Base-by-base conservation (phyloP, 106 monocot species). In the Triglochin maritima region DNA sequence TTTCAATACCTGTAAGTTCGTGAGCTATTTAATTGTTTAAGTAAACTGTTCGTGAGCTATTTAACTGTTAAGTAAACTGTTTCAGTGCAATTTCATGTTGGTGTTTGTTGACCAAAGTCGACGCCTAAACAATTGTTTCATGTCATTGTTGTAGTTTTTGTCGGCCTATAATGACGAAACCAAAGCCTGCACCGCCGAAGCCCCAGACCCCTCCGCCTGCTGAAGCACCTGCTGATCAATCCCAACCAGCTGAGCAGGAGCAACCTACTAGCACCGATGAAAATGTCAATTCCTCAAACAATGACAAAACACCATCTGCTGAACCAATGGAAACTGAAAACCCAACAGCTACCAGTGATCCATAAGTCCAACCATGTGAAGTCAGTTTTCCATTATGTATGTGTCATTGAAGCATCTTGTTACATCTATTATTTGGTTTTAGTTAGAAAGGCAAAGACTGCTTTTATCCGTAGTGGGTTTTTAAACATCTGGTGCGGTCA, bases 161-260 rank as follows among this genome's bases (percentile, higher is more conserved):
- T 61, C 81, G 79, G 69, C 96, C 96, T 9, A 76, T 91, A 49
- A 98, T 98, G 96, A 91, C 87, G 2, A 98, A 82, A 60, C 96
- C 95, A 3, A 87, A 77, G 51, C 95, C 96, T 2, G 57, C 85
- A 4, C 95, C 90, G 9, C 74, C 85, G 0, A 96, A 96, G 71
- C 90, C 85, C 4, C 85, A 85, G 60, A 82, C 81, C 4, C 83
- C 89, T 4, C 85, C 90, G 4, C 79, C 82, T 57, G 5, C 75
- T 3, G 81, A 83, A 46, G 49, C 79, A 47, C 49, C 68, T 4
- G 50, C 83, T 48, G 74, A 73, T 5, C 76, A 75, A 7, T 58
- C 87, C 10, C 68, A 62, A 71, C 15, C 79, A 13, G 14, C 71
- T n/a, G 72, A 78, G 13, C 71, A 65, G 15, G 17, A 17, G 49